Evolutionary conservation across 192 early-diverging fungal genomes (phyloP), one percentile per base, ranked within the genome.

Genomic region (Kickxella alabastrina): DNA sequence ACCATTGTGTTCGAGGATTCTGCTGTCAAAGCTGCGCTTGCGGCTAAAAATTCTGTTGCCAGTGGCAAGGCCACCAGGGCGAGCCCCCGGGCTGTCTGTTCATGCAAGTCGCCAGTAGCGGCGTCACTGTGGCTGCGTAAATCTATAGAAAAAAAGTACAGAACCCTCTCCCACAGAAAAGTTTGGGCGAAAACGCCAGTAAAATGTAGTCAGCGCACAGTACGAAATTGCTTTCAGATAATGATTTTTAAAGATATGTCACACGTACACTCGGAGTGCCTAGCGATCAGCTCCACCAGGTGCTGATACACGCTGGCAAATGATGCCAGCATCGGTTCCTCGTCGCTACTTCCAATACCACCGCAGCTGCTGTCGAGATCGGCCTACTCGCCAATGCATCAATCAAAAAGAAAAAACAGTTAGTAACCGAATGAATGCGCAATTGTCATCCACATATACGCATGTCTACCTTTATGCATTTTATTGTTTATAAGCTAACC

Each of bases 231-330:
- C n/a, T n/a, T n/a, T n/a, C n/a, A n/a, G n/a, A n/a, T n/a, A n/a
- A n/a, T n/a, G n/a, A n/a, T n/a, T n/a, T n/a, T n/a, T n/a, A n/a
- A n/a, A n/a, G n/a, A n/a, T n/a, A n/a, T n/a, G n/a, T n/a, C n/a
- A n/a, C n/a, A n/a, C n/a, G n/a, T n/a, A n/a, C n/a, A n/a, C n/a
- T n/a, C n/a, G 12, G 59, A 36, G 35, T 75, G 72, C 42, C 35
- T 75, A 2, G 72, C 64, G 21, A 75, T 68, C 2, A 75, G 43
- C 41, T 67, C 64, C 6, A 68, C 53, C 56, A 75, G 53, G 22
- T 60, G 68, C 39, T 75, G 72, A 39, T 75, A 75, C 5, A 68
- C 44, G 39, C 31, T 49, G 7, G 60, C 53, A 64, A 75, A 75
- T 34, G 65, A 64, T 32, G 19, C 28, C 21, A 55, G 34, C 22